phyloP scores from a whole-genome alignment of 148 eudicot species.

The Camellia japonica region DNA sequence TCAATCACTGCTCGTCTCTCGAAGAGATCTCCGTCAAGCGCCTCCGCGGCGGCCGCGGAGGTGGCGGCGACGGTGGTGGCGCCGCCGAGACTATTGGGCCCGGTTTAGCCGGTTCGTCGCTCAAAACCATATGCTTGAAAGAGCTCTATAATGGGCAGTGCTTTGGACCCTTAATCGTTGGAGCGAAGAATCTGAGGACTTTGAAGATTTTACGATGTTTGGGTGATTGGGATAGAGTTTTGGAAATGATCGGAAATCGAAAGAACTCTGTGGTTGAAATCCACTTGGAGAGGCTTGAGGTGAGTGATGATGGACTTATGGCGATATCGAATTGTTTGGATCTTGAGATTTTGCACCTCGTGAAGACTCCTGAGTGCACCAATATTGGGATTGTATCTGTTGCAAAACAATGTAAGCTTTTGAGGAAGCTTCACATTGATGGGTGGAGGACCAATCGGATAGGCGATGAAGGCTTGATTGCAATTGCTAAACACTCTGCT shows the following conservation, averaged over 20 bases:
- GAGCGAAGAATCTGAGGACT: slow-evolving; percentile 53
- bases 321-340: slow-evolving; percentile 46
- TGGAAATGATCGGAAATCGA: slow-evolving; percentile 41
- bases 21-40: slow-evolving; percentile 57
- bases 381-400: slow-evolving; percentile 51
- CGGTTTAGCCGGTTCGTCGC: slow-evolving; percentile 22
- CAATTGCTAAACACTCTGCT: slow-evolving; percentile 57
- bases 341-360: slow-evolving; percentile 73
- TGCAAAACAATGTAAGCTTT: slow-evolving; percentile 61
- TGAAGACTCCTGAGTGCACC: slow-evolving; percentile 73
- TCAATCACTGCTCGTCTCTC: slow-evolving; percentile 38
- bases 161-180: slow-evolving; percentile 62
- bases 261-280: slow-evolving; percentile 53
- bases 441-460: slow-evolving; percentile 90
- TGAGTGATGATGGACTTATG: slow-evolving; percentile 65
- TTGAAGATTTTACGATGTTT: slow-evolving; percentile 61
- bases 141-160: slow-evolving; percentile 77
- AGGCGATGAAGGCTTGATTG: slow-evolving; percentile 66
- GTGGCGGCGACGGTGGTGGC: slow-evolving; percentile 29
- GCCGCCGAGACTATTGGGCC: slow-evolving; percentile 14
- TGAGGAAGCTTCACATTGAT: slow-evolving; percentile 86
- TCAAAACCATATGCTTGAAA: slow-evolving; percentile 59
- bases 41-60: slow-evolving; percentile 38
- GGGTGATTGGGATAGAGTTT: slow-evolving; percentile 74
- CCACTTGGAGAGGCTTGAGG: slow-evolving; percentile 72